phyloP scores from a whole-genome alignment of 2,329 filamentous ascomycete genomes.

The Paraconiothyrium sp. region DNA sequence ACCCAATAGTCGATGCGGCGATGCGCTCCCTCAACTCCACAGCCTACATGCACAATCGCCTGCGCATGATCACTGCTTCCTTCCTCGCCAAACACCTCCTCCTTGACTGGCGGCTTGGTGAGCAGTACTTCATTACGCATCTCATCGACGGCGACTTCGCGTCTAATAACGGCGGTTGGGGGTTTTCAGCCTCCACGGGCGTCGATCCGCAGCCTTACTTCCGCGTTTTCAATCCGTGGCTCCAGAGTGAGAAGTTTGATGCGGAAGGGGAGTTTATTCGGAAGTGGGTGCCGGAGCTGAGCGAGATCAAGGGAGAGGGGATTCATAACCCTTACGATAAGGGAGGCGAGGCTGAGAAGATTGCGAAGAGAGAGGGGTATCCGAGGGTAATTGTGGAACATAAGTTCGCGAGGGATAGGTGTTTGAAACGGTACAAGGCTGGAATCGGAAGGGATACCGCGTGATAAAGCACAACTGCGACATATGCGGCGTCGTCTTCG shows the following conservation, averaged over 20 bases:
- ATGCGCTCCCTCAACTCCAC: conserved; percentile 62
- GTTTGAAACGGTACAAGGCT: conserved; percentile 75
- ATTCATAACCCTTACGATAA: conserved; percentile 83
- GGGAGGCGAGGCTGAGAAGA: conserved; percentile 60
- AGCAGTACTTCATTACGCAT: conserved; percentile 61
- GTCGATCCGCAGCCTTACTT: conserved; percentile 92
- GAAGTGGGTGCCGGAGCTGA: conserved; percentile 82
- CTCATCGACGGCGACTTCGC: conserved; percentile 59
- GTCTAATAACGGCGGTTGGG: conserved; percentile 71
- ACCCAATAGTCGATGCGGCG: conserved; percentile 60
- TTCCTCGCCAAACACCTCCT: conserved; percentile 61
- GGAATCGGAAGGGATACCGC: conserved; percentile 65
- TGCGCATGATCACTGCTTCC: conserved; percentile 61
- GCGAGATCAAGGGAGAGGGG: conserved; percentile 69
- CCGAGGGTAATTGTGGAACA: conserved; percentile 80
- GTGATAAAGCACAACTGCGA: conserved; percentile 13
- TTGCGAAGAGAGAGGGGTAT: conserved; percentile 75
- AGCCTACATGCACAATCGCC: conserved; percentile 63
- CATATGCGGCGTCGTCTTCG: background rate
- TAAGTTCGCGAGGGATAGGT: conserved; percentile 71
- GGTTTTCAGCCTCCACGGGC: conserved; percentile 72
- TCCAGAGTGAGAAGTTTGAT: conserved; percentile 90
- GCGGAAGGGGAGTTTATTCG: conserved; percentile 80
- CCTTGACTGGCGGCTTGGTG: conserved; percentile 61
- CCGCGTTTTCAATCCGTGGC: conserved; percentile 84